These are phyloP conservation scores for Allomyces javanicus DNA, from an alignment of 192 early-diverging fungal species.

Conservation along the genomic window DNA sequence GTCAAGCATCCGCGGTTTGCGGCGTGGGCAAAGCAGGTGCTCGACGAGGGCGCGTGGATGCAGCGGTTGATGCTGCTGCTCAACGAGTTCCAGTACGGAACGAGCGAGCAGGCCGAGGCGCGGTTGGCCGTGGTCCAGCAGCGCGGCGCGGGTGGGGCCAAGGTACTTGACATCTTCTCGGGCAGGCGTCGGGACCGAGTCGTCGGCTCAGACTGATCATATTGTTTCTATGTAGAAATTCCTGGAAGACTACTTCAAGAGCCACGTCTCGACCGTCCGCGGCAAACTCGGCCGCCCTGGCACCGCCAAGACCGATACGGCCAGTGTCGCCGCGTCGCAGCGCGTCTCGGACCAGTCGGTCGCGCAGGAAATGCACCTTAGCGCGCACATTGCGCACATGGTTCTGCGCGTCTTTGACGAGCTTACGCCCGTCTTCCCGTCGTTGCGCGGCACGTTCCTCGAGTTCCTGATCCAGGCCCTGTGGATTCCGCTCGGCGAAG, in stretches of 20 bases:
- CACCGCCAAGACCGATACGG: too few species aligned
- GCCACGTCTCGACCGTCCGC: not conserved
- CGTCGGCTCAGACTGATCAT: too few species aligned
- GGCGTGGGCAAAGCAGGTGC: not conserved
- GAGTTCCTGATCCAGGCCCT: not conserved
- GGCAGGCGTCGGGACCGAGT: too few species aligned
- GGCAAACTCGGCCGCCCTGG: too few species aligned
- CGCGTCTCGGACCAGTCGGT: too few species aligned
- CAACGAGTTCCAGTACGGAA: not conserved
- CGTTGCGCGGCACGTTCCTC: not conserved
- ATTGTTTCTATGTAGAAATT: too few species aligned
- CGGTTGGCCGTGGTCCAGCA: not conserved
- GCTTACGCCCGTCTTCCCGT: too few species aligned
- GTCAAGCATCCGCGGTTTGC: not conserved
- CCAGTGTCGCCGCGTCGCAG: too few species aligned
- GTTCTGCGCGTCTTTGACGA: too few species aligned
- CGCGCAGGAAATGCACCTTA: too few species aligned
- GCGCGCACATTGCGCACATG: too few species aligned
- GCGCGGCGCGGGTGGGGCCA: not conserved
- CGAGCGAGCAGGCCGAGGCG: not conserved
- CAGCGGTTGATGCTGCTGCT: not conserved
- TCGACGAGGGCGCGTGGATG: not conserved
- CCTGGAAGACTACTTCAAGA: not conserved
- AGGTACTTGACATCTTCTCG: too few species aligned
- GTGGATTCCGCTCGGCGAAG: not conserved